Conservation (phyloP, 2,329 filamentous ascomycete genomes). For the Aspergillus texensis region DNA sequence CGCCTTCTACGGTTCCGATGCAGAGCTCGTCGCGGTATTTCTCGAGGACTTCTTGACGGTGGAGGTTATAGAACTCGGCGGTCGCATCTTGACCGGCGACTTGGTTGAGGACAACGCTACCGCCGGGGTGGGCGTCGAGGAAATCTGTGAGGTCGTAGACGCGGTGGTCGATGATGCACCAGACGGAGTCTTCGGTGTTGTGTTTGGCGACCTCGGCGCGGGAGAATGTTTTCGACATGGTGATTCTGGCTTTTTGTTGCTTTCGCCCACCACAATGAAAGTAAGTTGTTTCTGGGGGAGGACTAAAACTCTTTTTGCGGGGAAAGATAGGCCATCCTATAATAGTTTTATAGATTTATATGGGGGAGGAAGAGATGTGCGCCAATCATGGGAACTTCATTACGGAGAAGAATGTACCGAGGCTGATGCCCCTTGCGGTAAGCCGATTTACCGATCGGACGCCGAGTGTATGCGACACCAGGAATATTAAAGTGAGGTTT, state of each 20-base stretch:
- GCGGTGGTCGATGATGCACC: constrained; percentile 83
- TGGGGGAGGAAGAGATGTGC: too few relatives aligned
- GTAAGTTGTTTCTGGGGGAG: neutral
- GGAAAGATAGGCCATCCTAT: neutral
- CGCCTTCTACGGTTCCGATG: constrained; percentile 74
- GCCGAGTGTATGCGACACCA: neutral
- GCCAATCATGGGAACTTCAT: constrained; percentile 20
- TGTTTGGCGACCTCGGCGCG: constrained; percentile 71
- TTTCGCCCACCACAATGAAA: neutral
- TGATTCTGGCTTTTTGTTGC: neutral
- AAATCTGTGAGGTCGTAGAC: constrained; percentile 89
- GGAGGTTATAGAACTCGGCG: constrained; percentile 84
- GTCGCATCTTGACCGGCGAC: constrained; percentile 83
- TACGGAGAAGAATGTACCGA: constrained; percentile 18
- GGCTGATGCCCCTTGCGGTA: constrained; percentile 18
- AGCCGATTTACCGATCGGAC: neutral
- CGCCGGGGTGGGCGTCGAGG: constrained; percentile 81
- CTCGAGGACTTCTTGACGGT: constrained; percentile 83
- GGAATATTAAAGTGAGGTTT: neutral
- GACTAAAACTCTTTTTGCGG: neutral
- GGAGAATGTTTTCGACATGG: constrained; percentile 39
- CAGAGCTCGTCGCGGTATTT: constrained; percentile 73
- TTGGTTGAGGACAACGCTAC: constrained; percentile 76
- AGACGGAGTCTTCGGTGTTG: constrained; percentile 73
- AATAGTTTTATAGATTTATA: neutral